Base-by-base conservation (phyloP, 2,329 filamentous ascomycete genomes). In the Ophiostoma perfectum region DNA sequence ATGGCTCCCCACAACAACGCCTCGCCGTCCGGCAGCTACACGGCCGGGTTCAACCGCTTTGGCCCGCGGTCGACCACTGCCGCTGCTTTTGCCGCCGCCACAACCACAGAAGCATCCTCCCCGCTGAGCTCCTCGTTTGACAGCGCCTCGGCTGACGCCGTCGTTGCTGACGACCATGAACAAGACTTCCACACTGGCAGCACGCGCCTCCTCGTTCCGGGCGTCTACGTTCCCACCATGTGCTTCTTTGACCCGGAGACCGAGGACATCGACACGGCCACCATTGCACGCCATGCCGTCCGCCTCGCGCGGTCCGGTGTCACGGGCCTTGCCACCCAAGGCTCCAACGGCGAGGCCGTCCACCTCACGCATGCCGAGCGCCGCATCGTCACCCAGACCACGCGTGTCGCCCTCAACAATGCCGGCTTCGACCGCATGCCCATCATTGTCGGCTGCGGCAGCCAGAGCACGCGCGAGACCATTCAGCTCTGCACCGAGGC, bases 291-390 rank as follows among this genome's bases (percentile, higher is more conserved):
- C 66, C 81, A 85, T 75, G 87, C 89, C 49, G 84, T 90, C 66
- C 86, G 88, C 73, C 86, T 94, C n/a, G 90, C 90, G 64, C 82
- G 87, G 74, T 86, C 89, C 41, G 91, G 91, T 71, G 86, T 93
- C 58, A 84, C 88, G 16, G 90, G 90, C 27, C 82, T 94, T 64
- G 89, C 90, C 65, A 91, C 89, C 11, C 90, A 93, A 76, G 91
- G 91, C 64, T 92, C 89, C 75, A 94, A 94, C 75, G 91, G 91
- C 74, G 91, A 95, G 80, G 90, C 91, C 7, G 90, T 93, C 12
- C 90, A 93, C 75, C 83, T 94, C 45, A 87, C 88, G 60, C 88
- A 88, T 73, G 80, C 84, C 38, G 91, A 94, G 79, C 86, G 90
- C 70, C 83, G 84, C 64, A 79, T 86, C 66, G 86, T 94, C 73